Evolutionary conservation across 2,329 filamentous ascomycete genomes (phyloP).

Genomic region (Arthrobotrys megalospora): DNA sequence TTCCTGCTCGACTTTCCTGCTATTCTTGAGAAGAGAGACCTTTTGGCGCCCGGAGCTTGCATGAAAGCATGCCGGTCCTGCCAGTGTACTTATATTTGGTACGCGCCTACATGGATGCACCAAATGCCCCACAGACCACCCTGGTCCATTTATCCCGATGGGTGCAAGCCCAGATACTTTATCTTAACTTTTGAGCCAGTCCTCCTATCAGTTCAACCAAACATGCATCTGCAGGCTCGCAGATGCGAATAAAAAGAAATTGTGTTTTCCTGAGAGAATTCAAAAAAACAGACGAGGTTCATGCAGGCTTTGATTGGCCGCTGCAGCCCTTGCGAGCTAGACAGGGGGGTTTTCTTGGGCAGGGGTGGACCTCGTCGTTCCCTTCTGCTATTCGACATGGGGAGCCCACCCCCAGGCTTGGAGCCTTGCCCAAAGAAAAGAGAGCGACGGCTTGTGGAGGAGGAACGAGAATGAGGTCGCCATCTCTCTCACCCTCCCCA

Average conservation of each 20-base stretch:
- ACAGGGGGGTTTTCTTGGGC: slow-evolving; percentile 45
- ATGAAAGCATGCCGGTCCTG: slow-evolving; percentile 61
- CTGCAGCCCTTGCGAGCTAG: slow-evolving; percentile 55
- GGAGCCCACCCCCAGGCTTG: slow-evolving; percentile 49
- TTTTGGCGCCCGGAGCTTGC: slow-evolving; percentile 62
- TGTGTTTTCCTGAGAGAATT: slow-evolving; percentile 60
- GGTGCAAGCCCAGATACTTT: slow-evolving; percentile 61
- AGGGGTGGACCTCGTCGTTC: slow-evolving; percentile 52
- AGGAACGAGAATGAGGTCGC: slow-evolving; percentile 41
- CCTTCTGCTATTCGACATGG: slow-evolving; percentile 60
- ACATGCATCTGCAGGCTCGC: slow-evolving; percentile 59
- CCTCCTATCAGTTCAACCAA: slow-evolving; percentile 61
- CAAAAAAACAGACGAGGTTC: slow-evolving; percentile 59
- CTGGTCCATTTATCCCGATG: slow-evolving; percentile 56
- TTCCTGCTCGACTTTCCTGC: slow-evolving; percentile 49
- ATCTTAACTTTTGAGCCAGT: slow-evolving; percentile 61
- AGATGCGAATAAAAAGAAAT: slow-evolving; percentile 61
- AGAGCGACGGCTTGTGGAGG: slow-evolving; percentile 60
- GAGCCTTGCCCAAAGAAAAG: slow-evolving; percentile 58
- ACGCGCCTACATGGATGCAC: slow-evolving; percentile 61
- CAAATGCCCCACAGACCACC: slow-evolving; percentile 58
- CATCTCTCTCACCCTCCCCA: slow-evolving; percentile 55
- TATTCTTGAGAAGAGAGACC: slow-evolving; percentile 57
- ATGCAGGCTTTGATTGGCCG: slow-evolving; percentile 58
- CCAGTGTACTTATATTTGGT: slow-evolving; percentile 62